Evolutionary conservation across 2,329 filamentous ascomycete species (phyloP).

Genomic region (Calycina marina): DNA sequence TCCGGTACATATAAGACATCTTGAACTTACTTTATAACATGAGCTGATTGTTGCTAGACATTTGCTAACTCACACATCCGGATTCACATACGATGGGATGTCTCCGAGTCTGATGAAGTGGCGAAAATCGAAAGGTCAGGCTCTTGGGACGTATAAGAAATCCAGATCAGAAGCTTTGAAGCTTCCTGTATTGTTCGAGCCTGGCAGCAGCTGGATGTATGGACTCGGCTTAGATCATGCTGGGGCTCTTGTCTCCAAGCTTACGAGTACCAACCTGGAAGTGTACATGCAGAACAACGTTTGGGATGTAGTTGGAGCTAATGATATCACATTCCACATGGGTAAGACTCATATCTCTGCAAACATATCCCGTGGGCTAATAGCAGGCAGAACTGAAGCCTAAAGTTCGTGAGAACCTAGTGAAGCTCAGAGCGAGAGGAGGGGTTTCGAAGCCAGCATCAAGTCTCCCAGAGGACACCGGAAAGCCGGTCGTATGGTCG

Average conservation of each 20-base stretch:
- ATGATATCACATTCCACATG: background rate
- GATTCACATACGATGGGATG: conserved; percentile 5
- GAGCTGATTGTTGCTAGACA: background rate
- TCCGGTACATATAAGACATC: background rate
- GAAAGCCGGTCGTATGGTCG: background rate
- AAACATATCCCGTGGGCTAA: background rate
- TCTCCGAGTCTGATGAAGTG: conserved; percentile 3
- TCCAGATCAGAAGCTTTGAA: background rate
- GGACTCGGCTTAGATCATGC: conserved; percentile 38
- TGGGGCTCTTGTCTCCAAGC: conserved; percentile 31
- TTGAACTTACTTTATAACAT: background rate
- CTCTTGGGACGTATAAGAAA: background rate
- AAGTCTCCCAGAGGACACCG: background rate
- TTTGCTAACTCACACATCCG: conserved; percentile 9
- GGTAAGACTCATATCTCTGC: background rate
- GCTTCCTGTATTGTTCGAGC: conserved; percentile 39
- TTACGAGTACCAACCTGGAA: conserved; percentile 4
- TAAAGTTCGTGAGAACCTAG: background rate
- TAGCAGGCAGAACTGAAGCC: background rate
- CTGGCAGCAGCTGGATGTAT: conserved; percentile 46
- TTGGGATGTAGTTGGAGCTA: background rate
- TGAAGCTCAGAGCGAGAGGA: background rate
- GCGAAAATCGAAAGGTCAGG: conserved; percentile 19
- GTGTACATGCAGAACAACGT: conserved; percentile 8
- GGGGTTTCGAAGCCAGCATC: background rate